Base-by-base conservation (phyloP, 2,329 filamentous ascomycete genomes). In the Cladosporium austrohemisphaericum region DNA sequence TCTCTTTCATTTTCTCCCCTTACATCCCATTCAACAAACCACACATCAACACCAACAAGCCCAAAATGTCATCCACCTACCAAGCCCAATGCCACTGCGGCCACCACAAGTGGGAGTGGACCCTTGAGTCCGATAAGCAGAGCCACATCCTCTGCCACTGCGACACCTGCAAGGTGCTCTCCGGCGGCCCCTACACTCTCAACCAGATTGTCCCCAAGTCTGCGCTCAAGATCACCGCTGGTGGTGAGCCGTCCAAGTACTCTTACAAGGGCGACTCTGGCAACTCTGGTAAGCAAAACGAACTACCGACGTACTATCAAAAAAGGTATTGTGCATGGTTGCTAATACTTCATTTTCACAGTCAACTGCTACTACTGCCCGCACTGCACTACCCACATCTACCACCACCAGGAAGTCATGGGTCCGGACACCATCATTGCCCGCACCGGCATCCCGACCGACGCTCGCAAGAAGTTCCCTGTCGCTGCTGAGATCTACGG, bases 341-440 rank as follows among this genome's bases (percentile, higher is more conserved):
- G n/a, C n/a, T n/a, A n/a, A n/a, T n/a, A n/a, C n/a, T n/a, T n/a
- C n/a, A n/a, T n/a, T n/a, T n/a, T n/a, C 44, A 61, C 67, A 5
- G 76, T 79, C 25, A 66, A 79, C 64, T 81, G 78, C 71, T 80
- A 74, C 68, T 80, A 74, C 67, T 80, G 78, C 69, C 69, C 73
- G 37, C 77, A 75, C 58, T 81, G 77, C 73, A 78, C 74, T 6
- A 60, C 69, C 3, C 76, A 78, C 60, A 68, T 76, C 23, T 80
- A 80, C 63, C 77, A 80, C 64, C 75, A 78, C 57, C 77, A 79
- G 57, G 69, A 72, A 35, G 71, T 73, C 40, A 67, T 77, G 55
- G 73, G 76, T 49, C 63, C 67, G 3, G 74, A 78, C 57, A 77
- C 67, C 40, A 74, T 79, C 52, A 68, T 80, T 48, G 66, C 77